A percentile compares a stretch with the other conserved stretches of the same genome.
phyloP scores from a whole-genome alignment of 305 asterid species.

The Ruellia speciosa region DNA sequence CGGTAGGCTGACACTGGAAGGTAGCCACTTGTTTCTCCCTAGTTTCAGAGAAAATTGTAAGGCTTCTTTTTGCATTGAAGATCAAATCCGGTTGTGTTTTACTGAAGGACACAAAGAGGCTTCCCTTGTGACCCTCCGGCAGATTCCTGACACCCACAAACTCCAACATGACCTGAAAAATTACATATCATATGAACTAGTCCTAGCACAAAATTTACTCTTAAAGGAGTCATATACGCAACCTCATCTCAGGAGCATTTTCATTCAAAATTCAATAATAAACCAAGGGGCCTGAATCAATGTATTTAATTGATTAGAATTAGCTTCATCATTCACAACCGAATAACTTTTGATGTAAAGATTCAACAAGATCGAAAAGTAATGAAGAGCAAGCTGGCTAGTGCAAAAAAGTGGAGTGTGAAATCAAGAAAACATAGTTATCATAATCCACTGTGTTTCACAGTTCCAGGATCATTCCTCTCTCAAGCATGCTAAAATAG shows the following conservation, averaged over 20 bases:
- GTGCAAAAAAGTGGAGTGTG: not conserved
- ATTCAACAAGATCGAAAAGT: too few species aligned
- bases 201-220: not conserved
- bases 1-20: constrained; percentile 78
- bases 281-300: not conserved
- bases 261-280: not conserved
- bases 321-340: not conserved
- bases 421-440: too few species aligned
- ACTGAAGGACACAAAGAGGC: constrained; percentile 50
- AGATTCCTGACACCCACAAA: constrained; percentile 60
- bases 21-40: constrained; percentile 76
- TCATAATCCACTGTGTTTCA: too few species aligned
- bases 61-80: constrained; percentile 67
- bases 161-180: constrained; percentile 78
- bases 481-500: constrained; percentile 1
- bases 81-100: constrained; percentile 72
- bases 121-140: constrained; percentile 54
- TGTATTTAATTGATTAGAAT: not conserved
- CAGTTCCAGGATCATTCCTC: not conserved
- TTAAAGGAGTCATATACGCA: too few species aligned
- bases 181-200: constrained; percentile 12
- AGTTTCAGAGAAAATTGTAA: constrained; percentile 55
- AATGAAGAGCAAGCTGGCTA: not conserved
- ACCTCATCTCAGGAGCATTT: not conserved
- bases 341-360: too few species aligned